A percentile compares a stretch with the other conserved stretches of the same genome.
phyloP scores from a whole-genome alignment of 306 rosid species.

The Vigna hirtella region DNA sequence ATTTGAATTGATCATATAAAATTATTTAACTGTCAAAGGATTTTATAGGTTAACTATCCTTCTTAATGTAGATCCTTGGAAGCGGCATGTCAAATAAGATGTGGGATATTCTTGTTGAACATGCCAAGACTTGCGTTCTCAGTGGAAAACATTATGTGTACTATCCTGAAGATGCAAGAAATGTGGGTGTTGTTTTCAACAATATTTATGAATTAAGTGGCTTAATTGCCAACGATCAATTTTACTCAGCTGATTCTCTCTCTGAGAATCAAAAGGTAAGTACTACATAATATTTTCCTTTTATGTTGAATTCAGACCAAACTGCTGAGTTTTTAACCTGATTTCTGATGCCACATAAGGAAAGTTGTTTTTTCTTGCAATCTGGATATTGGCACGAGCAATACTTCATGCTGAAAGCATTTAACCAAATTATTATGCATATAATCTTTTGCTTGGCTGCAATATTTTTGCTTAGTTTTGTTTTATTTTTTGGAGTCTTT shows the following conservation, averaged over 20 bases:
- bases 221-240: conserved; percentile 72
- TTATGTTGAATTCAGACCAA: conserved; percentile 29
- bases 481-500: conserved; percentile 23
- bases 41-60: conserved; percentile 36
- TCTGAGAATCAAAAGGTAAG: conserved; percentile 76
- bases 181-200: conserved; percentile 82
- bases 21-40: not conserved
- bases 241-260: conserved; percentile 71
- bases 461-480: not conserved
- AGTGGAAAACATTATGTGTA: conserved; percentile 78
- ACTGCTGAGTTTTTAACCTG: conserved; percentile 40
- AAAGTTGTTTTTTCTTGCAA: conserved; percentile 3
- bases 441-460: not conserved
- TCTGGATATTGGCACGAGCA: not conserved
- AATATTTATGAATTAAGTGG: conserved; percentile 81
- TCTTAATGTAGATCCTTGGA: conserved; percentile 73
- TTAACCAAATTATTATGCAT: not conserved
- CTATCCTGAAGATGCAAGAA: conserved; percentile 78
- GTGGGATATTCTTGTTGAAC: conserved; percentile 91
- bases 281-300: conserved; percentile 15
- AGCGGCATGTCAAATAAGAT: conserved; percentile 96
- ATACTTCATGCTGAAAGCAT: conserved; percentile 12
- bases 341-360: conserved; percentile 10
- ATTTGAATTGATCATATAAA: conserved; percentile 18
- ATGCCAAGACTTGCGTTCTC: conserved; percentile 87